Base-by-base conservation (phyloP, 75 land plant genomes). In the Cupressus sempervirens region DNA sequence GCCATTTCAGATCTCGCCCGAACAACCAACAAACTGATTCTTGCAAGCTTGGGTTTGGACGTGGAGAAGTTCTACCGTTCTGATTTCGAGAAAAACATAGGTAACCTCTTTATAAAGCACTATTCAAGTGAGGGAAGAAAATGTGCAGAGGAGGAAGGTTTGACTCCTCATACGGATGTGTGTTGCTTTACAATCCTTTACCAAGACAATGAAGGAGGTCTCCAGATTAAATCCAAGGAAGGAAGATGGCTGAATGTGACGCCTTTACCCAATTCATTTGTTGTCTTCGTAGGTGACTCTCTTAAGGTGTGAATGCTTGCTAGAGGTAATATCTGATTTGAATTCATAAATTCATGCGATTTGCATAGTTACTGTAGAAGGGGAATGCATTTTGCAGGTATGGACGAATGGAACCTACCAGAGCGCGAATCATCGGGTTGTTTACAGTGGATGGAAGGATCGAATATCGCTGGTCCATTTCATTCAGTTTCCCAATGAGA, bases 401-500 rank as follows among this genome's bases (percentile, higher is more conserved):
- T 92, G 93, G 93, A 88, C 90, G 84, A 92, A 92, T 58, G 93
- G 83, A 1, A 62, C 53, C 45, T 30, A 89, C 15, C 80, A 87
- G 16, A 89, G 91, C 23, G 87, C 90, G 18, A 87, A 87, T 20
- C 93, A 92, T 36, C 38, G 91, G n/a, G 93, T 92, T 8, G 82
- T 92, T 26, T 29, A 68, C 72, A 68, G 30, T 68, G 72, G 72
- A 23, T 68, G 72, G 72, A 68, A 23, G 7, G 72, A 70, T n/a
- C 83, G 93, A 1, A 53, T 91, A 3, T 89, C 93, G 7, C 14
- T 89, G 1, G 93, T 88, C 38, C 89, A 88, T 86, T 91, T 91
- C 29, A 87, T 89, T 88, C 67, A 88, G 38, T 91, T 91, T 88
- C 89, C 86, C 75, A 89, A 88, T 80, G 90, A 91, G 56, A 91